Evolutionary conservation across 2,329 filamentous ascomycete species (phyloP), one percentile per base, ranked within the genome.

Genomic region (Penicillium sclerotiorum): DNA sequence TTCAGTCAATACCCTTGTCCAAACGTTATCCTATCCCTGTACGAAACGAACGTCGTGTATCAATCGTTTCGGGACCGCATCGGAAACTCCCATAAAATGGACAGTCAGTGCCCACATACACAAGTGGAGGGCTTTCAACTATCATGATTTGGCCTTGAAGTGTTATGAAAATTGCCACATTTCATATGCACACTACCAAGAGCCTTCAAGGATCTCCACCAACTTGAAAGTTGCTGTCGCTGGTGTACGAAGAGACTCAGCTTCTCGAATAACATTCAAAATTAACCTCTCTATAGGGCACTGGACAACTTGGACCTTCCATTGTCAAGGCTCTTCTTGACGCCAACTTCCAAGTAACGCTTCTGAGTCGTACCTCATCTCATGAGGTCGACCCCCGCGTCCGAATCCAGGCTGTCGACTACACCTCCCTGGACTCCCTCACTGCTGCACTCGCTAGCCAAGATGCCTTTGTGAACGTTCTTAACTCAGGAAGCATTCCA

Each of bases 391-490:
- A 55, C 25, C 33, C 52, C 8, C 46, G 36, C 8, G 44, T 43
- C 12, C 42, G 43, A 17, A 17, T 49, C 15, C 23, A 54, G 36
- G 30, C 39, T 2, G 50, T 54, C 32, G 53, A 56, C 33, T 53
- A 53, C 23, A 42, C 18, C 21, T 54, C 50, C 8, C 33, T 32
- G 2, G 50, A 56, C 7, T 54, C 50, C 1, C 54, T 56, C n/a
- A 40, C 42, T 2, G n/a, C 45, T 1, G 63, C 63, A 1, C 54
- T 71, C 0, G 13, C 57, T 2, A 63, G 59, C 8, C 55, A 65
- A 17, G 62, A 71, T 28, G 64, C 63, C 3, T 59, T 71, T 2
- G 54, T 72, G 20, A 58, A 53, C 11, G 47, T 56, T 2, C 50
- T 68, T 1, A 47, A 49, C 13, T 39, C 49, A 4, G 50, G 52